Evolutionary conservation across 495 filamentous ascomycete genomes (phyloP).

Genomic region (Clavariopsis aquatica): DNA sequence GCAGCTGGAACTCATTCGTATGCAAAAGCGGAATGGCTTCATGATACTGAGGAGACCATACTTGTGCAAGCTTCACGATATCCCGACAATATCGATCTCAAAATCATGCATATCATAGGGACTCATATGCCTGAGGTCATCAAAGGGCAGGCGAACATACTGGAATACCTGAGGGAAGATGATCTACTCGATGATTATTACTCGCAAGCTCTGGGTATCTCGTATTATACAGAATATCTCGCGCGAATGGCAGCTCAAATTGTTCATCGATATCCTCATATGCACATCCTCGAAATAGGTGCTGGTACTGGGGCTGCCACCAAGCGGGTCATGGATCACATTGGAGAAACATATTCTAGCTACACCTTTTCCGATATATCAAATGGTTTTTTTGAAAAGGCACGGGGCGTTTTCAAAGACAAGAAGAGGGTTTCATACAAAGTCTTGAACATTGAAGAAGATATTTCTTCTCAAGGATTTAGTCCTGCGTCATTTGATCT

Average conservation of each 20-base stretch:
- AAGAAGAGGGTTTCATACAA: slow-evolving; percentile 44
- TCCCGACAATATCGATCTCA: not conserved
- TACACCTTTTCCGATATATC: slow-evolving; percentile 42
- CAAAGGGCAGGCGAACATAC: not conserved
- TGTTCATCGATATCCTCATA: slow-evolving; percentile 4
- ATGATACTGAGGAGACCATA: not conserved
- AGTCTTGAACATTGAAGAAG: slow-evolving; percentile 6
- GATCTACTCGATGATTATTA: slow-evolving; percentile 11
- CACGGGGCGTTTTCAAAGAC: not conserved
- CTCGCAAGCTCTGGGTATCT: not conserved
- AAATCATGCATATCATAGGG: not conserved
- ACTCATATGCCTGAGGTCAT: not conserved
- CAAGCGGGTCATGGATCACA: not conserved
- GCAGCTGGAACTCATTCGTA: not conserved
- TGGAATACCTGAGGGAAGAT: slow-evolving; percentile 3
- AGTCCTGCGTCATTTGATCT: slow-evolving; percentile 15
- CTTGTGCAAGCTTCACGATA: not conserved
- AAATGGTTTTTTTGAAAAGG: slow-evolving; percentile 16
- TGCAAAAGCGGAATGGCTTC: not conserved
- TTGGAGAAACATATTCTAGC: not conserved
- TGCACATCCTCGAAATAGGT: slow-evolving; percentile 22
- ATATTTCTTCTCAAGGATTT: slow-evolving; percentile 13
- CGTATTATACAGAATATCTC: not conserved
- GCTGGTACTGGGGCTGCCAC: slow-evolving; percentile 25
- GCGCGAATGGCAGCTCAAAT: not conserved